Conservation (phyloP, 2,329 filamentous ascomycete species). For the Colletotrichum siamense region DNA sequence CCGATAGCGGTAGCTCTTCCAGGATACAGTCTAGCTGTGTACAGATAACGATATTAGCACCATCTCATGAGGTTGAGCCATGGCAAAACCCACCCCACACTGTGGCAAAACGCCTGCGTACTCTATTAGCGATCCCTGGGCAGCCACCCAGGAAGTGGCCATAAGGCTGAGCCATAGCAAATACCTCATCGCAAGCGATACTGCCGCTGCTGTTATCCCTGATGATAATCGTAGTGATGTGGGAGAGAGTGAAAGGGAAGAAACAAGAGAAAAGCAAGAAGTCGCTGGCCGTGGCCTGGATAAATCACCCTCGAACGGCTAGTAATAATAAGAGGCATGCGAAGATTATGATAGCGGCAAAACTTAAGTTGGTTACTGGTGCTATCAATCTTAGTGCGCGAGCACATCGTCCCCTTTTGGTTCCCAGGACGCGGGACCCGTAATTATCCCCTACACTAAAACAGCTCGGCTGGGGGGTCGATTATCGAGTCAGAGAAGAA, state of each 20-base stretch:
- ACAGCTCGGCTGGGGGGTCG: neutral
- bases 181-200: neutral
- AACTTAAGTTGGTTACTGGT: no score
- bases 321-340: neutral
- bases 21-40: slow-evolving; percentile 28
- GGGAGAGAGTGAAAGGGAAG: neutral
- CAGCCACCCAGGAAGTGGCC: slow-evolving; percentile 8
- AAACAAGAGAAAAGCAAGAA: neutral
- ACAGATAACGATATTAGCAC: neutral
- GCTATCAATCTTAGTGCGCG: neutral
- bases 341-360: no score
- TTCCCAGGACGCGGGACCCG: neutral
- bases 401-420: neutral
- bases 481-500: neutral
- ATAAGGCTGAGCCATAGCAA: neutral
- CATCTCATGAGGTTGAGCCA: neutral
- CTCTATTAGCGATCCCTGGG: slow-evolving; percentile 13
- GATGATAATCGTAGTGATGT: neutral
- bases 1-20: slow-evolving; percentile 26
- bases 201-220: neutral
- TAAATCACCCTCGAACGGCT: neutral
- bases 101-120: slow-evolving; percentile 20
- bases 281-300: neutral
- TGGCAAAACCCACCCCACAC: slow-evolving; percentile 23
- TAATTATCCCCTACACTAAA: neutral